Evolutionary conservation across 495 filamentous ascomycete genomes (phyloP), one percentile per base, ranked within the genome.

Genomic region (Podospora appendiculata): DNA sequence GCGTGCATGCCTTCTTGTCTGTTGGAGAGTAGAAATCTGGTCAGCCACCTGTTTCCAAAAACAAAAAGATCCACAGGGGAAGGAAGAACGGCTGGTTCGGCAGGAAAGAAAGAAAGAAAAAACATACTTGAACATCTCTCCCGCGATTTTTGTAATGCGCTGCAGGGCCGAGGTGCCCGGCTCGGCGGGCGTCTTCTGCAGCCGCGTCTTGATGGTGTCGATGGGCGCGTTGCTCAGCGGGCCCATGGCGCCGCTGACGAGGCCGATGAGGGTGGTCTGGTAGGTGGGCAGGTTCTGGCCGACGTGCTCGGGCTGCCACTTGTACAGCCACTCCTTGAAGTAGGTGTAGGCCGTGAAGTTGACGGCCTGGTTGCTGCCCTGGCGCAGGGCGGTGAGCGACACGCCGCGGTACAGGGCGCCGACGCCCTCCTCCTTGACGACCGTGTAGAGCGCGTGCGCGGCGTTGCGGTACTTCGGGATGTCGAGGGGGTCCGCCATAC

Each of bases 321-420:
- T 67, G 64, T 90, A 84, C 42, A 96, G 79, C 39, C 72, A 70
- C 51, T 85, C 79, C 74, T 95, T 94, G 69, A 97, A 85, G 70
- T 96, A 86, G 1, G 87, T 89, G 72, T 99, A 99, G 10, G 94
- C 94, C 32, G 91, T 96, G 77, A 99, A 99, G 77, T 99, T 99
- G 64, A 94, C 87, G 10, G 94, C 93, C 74, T 99, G 93, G 75
- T 99, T 98, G 52, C 84, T 90, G 51, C 92, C 93, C 70, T 98
- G 93, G 47, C 93, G 81, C 50, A 97, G 80, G 1, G 90, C 93
- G 2, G 93, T 98, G 17, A 98, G 79, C 14, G 87, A 88, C 12
- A 98, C 91, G 59, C 93, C 93, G 45, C 93, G 86, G 69, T 95
- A 98, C 35, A 98, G 70, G 5, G 89, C 84, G 50, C 86, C 82